Base-by-base conservation (phyloP, 2,329 filamentous ascomycete species). In the Xylaria sp. region DNA sequence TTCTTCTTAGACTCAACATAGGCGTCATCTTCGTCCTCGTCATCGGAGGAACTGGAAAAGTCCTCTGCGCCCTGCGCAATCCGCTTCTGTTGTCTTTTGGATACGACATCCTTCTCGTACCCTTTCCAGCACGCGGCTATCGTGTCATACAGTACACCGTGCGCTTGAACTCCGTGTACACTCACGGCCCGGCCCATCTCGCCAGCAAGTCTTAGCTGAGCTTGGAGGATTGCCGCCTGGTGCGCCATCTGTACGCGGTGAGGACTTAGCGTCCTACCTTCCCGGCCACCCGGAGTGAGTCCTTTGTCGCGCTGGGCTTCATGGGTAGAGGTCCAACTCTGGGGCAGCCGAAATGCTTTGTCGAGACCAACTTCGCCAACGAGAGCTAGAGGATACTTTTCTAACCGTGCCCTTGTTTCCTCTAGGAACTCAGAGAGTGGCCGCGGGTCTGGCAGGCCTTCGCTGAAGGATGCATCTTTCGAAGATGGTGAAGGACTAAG, bases 321-420 rank as follows among this genome's bases (percentile, higher is more conserved):
- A 1, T 68, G 49, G 3, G 67, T 63, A 11, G 78, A 68, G 2
- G 77, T 72, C 81, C 79, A 85, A 16, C 78, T 72, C 60, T 81
- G 76, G 0, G 90, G 90, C 19, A 94, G 81, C 11, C 89, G 85
- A 65, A 92, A 93, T 8, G 83, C 82, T 63, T 88, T 89, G 71
- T 94, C 90, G 16, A 94, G 71, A 1, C 90, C 90, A 22, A 92
- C 81, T 71, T 94, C 90, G 17, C 90, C 90, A 1, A 94, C 77
- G 1, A 93, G 78, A 1, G 89, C 88, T 4, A 79, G 66, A 2
- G 86, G 87, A 48, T 87, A 78, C 2, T 75, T 71, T 16, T 76
- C 66, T 1, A 93, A 78, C 20, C 82, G 78, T 3, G 62, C 59
- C 8, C 79, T 78, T 0, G 86, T 88, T 58, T 85, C 76, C 1